These are phyloP conservation scores for Trichoderma harzianum DNA, from an alignment of 2,329 filamentous ascomycete genomes.

Conservation along the genomic window DNA sequence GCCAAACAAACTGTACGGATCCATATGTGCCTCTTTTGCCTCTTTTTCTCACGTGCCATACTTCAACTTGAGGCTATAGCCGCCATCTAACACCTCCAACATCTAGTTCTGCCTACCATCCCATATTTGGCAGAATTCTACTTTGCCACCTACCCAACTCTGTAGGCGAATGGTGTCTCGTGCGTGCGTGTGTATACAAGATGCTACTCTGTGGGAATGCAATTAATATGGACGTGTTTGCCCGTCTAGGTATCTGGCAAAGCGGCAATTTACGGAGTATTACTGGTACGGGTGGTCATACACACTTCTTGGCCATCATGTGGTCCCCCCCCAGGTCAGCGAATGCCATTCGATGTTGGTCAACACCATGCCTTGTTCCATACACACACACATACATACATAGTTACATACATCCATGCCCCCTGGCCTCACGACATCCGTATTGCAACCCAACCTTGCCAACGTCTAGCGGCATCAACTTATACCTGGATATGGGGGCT, in stretches of 20 bases:
- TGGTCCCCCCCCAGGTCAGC: neutral
- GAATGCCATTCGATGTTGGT: neutral
- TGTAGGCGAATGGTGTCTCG: neutral
- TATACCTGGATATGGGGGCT: neutral
- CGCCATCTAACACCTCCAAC: neutral
- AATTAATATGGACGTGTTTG: neutral
- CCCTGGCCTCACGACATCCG: neutral
- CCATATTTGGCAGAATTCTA: neutral
- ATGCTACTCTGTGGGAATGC: neutral
- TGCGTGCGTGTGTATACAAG: neutral
- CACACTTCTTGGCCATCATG: neutral
- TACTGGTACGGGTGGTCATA: neutral
- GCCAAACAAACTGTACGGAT: neutral
- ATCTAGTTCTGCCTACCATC: neutral
- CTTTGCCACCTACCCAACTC: neutral
- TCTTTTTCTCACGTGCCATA: too few species aligned
- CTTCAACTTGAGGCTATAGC: neutral
- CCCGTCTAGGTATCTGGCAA: neutral
- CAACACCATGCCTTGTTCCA: neutral
- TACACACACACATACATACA: neutral
- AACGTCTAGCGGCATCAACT: neutral
- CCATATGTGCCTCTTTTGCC: neutral
- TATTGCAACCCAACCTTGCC: neutral
- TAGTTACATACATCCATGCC: too few species aligned
- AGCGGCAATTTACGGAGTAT: constrained; percentile 10